phyloP scores from a whole-genome alignment of 202 grass and related monocot species.

The Setaria italica region DNA sequence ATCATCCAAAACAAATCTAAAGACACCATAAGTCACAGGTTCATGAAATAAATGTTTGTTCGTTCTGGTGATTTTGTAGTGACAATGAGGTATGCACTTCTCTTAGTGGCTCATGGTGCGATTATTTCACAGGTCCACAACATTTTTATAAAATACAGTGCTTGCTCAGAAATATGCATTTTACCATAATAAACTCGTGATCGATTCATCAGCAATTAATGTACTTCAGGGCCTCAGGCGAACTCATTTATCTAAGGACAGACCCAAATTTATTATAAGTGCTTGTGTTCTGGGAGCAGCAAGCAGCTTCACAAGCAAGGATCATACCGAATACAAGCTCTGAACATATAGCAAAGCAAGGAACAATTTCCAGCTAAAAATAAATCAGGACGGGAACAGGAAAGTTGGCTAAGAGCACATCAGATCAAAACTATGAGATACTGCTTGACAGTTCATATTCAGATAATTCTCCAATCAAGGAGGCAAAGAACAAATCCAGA shows the following conservation, averaged over 20 bases:
- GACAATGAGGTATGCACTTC: not conserved
- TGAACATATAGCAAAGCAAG: constrained; percentile 10
- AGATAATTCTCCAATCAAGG: not conserved
- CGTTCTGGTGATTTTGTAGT: constrained; percentile 11
- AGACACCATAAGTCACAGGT: not conserved
- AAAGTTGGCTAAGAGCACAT: constrained; percentile 29
- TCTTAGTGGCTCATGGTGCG: not conserved
- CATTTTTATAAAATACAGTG: constrained; percentile 1
- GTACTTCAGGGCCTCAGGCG: not conserved
- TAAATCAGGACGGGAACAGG: not conserved
- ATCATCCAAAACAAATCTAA: constrained; percentile 26
- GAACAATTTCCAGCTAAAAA: constrained; percentile 22
- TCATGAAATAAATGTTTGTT: constrained; percentile 21
- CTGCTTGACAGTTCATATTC: not conserved
- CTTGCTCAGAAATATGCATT: constrained; percentile 3
- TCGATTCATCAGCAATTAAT: not conserved
- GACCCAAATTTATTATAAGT: not conserved
- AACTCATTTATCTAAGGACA: not conserved
- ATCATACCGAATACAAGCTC: constrained; percentile 25
- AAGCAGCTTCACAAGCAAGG: constrained; percentile 18
- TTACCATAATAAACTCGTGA: constrained; percentile 31
- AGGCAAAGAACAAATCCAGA: not conserved
- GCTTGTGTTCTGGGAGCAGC: constrained; percentile 11
- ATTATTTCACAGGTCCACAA: not conserved
- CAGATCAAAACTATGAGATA: constrained; percentile 11